phyloP scores from a whole-genome alignment of 148 eudicot species.

The Linanthus parryae region DNA sequence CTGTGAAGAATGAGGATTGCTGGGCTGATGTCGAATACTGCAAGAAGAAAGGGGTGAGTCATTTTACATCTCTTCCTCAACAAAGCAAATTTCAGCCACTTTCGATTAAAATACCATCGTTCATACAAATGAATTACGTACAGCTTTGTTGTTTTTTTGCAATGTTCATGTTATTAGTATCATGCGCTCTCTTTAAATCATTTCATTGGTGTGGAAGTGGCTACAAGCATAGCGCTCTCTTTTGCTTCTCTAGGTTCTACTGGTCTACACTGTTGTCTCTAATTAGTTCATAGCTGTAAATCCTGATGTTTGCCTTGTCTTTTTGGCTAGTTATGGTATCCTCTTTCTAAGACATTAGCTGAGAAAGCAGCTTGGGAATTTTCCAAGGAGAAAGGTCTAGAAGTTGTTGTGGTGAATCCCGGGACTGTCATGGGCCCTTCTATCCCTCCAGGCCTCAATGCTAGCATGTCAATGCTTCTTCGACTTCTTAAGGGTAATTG shows the following conservation, averaged over 20 bases:
- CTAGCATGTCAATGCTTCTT: slow-evolving; percentile 78
- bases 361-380: slow-evolving; percentile 93
- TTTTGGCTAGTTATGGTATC: slow-evolving; percentile 64
- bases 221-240: too few relatives aligned
- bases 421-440: slow-evolving; percentile 88
- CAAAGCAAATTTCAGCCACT: too few relatives aligned
- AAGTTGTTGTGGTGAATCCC: slow-evolving; percentile 83
- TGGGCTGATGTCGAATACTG: slow-evolving; percentile 86
- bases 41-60: slow-evolving; percentile 46
- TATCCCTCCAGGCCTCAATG: slow-evolving; percentile 70
- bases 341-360: slow-evolving; percentile 73
- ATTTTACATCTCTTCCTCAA: neutral
- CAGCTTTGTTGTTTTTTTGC: neutral
- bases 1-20: slow-evolving; percentile 63
- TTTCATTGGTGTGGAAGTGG: too few relatives aligned
- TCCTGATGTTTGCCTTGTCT: neutral
- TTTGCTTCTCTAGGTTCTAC: too few relatives aligned
- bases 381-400: slow-evolving; percentile 62
- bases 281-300: neutral
- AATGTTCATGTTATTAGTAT: neutral
- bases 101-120: too few relatives aligned
- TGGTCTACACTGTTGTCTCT: too few relatives aligned
- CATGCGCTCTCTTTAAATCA: too few relatives aligned
- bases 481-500: slow-evolving; percentile 76
- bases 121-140: neutral